Evolutionary conservation across 23 red algal genomes (phyloP).

Genomic region (Chondrus crispus): DNA sequence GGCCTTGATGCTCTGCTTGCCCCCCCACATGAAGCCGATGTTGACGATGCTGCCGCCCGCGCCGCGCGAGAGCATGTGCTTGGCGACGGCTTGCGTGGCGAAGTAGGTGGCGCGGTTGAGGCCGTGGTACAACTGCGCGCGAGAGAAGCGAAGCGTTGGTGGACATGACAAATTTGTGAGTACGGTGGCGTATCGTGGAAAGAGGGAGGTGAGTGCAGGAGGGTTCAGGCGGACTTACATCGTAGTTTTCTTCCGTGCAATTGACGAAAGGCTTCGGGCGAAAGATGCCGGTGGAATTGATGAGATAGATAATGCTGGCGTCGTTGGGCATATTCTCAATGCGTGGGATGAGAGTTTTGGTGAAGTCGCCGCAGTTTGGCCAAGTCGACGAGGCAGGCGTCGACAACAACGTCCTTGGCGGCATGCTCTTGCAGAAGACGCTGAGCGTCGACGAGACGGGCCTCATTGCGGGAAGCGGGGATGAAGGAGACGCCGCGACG

Average conservation of each 20-base stretch:
- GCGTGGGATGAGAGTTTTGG: neutral
- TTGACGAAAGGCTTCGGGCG: neutral
- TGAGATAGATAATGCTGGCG: neutral
- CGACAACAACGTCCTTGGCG: neutral
- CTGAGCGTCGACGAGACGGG: neutral
- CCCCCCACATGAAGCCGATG: constrained; percentile 65
- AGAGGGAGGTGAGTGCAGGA: neutral
- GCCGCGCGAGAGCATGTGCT: constrained; percentile 31
- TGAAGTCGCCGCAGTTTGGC: neutral
- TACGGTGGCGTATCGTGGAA: too few species aligned
- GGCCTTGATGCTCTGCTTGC: constrained; percentile 42
- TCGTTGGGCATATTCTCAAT: neutral
- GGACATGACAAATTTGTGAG: too few species aligned
- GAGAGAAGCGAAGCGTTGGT: neutral
- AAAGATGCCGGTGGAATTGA: neutral
- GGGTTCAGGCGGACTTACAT: neutral
- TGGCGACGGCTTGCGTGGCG: neutral
- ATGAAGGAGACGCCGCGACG: neutral
- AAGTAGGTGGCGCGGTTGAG: neutral
- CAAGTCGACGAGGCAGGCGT: neutral
- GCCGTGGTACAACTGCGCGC: neutral
- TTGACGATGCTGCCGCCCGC: constrained; percentile 50
- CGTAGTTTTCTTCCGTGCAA: neutral
- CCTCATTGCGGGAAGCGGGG: neutral
- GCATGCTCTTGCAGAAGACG: too few species aligned